These are phyloP conservation scores for Populus trichocarpa DNA, from an alignment of 441 rosid genomes.

Conservation along the genomic window DNA sequence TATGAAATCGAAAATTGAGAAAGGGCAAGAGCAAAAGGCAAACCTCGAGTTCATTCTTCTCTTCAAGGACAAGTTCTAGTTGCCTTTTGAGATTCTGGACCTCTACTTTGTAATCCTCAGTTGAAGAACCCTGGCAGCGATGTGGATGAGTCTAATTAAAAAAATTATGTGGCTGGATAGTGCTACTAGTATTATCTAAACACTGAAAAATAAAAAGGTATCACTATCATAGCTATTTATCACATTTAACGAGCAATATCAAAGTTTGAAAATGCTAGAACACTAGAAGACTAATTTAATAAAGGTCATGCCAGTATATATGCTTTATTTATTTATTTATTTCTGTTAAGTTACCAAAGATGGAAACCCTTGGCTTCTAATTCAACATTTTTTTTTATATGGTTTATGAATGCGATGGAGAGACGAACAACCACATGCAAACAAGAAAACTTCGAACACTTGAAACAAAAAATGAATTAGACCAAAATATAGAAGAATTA, in stretches of 20 bases:
- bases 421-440: neutral
- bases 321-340: neutral
- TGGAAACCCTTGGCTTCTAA: neutral
- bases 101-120: slow-evolving; percentile 36
- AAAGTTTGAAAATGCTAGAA: neutral
- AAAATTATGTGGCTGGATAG: neutral
- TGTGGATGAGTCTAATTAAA: neutral
- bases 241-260: neutral
- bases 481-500: neutral
- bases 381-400: neutral
- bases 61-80: slow-evolving; percentile 45
- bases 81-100: slow-evolving; percentile 58
- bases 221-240: neutral
- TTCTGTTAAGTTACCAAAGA: neutral
- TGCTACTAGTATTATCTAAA: neutral
- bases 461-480: neutral
- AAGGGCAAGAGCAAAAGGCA: slow-evolving; percentile 16
- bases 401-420: too few relatives aligned
- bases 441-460: neutral
- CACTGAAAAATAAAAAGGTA: too few relatives aligned
- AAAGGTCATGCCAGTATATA: neutral
- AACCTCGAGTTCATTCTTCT: slow-evolving; percentile 69
- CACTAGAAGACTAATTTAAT: neutral
- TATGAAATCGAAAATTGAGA: neutral
- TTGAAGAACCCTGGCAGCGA: slow-evolving; percentile 35